Conservation (phyloP, 2,329 filamentous ascomycete species). For the Colletotrichum graminicola region DNA sequence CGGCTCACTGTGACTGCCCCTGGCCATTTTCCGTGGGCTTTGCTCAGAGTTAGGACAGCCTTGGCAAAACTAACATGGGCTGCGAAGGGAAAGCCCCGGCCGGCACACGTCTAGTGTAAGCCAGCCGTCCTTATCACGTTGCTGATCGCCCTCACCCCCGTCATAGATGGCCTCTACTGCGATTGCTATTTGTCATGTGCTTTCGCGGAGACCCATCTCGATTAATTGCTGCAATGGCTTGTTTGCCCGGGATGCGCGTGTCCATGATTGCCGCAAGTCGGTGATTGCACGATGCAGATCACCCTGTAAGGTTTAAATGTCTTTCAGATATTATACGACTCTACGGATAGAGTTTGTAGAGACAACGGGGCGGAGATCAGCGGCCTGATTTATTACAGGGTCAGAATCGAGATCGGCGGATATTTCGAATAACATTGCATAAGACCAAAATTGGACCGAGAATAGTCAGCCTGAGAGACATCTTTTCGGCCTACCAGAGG, state of each 20-base stretch:
- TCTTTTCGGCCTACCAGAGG: neutral
- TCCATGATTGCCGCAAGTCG: too few relatives aligned
- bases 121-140: constrained; percentile 5
- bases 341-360: neutral
- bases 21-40: neutral
- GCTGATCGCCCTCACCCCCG: constrained; percentile 3
- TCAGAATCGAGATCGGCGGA: neutral
- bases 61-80: neutral
- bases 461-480: neutral
- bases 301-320: neutral
- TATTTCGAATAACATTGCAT: neutral
- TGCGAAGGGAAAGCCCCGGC: neutral
- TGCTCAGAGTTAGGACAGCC: neutral
- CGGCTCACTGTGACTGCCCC: constrained; percentile 1
- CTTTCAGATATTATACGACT: neutral
- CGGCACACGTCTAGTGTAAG: neutral
- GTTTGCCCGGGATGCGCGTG: neutral
- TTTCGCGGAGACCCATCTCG: neutral
- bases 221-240: neutral
- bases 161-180: neutral
- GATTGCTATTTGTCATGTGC: neutral
- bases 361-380: neutral
- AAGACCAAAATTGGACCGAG: neutral
- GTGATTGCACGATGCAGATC: neutral
- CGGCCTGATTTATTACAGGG: neutral